A percentile compares a stretch with the other conserved stretches of the same genome.
phyloP scores from a whole-genome alignment of 2,329 filamentous ascomycete genomes.

The Fusarium nanum region DNA sequence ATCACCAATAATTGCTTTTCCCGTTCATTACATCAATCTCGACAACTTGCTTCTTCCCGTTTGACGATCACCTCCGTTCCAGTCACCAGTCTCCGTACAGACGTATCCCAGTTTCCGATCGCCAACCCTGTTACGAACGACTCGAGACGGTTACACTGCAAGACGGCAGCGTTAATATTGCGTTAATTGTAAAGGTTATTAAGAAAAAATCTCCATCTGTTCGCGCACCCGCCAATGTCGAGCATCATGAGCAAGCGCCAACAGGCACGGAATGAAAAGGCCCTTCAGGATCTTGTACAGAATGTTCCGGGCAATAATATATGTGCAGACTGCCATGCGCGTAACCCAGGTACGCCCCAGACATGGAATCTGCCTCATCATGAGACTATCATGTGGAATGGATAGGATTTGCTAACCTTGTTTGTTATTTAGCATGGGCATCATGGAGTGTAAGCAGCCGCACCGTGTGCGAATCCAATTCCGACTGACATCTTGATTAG shows the following conservation, averaged over 20 bases:
- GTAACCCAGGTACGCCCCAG: constrained; percentile 82
- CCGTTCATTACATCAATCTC: constrained; percentile 20
- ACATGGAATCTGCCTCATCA: constrained; percentile 10
- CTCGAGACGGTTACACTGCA: constrained; percentile 37
- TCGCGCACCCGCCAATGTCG: constrained; percentile 66
- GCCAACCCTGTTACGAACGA: constrained; percentile 32
- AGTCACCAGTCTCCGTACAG: constrained; percentile 23
- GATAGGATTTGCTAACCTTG: constrained; percentile 44
- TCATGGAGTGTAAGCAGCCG: constrained; percentile 86
- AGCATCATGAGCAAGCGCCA: constrained; percentile 90
- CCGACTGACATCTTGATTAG: constrained; percentile 58
- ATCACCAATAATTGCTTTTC: constrained; percentile 38
- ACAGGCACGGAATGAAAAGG: constrained; percentile 95
- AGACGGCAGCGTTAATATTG: constrained; percentile 19
- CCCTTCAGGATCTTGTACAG: constrained; percentile 88
- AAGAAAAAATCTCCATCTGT: constrained; percentile 1
- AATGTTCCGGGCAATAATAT: constrained; percentile 86
- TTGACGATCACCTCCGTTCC: constrained; percentile 29
- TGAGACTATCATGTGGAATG: not conserved
- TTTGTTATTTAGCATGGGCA: constrained; percentile 77
- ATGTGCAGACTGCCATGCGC: constrained; percentile 92
- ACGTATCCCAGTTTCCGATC: constrained; percentile 19
- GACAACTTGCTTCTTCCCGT: constrained; percentile 31
- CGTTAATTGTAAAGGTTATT: constrained; percentile 8
- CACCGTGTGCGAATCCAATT: constrained; percentile 1